Base-by-base conservation (phyloP, 2,329 filamentous ascomycete genomes). In the Cryphonectria parasitica region DNA sequence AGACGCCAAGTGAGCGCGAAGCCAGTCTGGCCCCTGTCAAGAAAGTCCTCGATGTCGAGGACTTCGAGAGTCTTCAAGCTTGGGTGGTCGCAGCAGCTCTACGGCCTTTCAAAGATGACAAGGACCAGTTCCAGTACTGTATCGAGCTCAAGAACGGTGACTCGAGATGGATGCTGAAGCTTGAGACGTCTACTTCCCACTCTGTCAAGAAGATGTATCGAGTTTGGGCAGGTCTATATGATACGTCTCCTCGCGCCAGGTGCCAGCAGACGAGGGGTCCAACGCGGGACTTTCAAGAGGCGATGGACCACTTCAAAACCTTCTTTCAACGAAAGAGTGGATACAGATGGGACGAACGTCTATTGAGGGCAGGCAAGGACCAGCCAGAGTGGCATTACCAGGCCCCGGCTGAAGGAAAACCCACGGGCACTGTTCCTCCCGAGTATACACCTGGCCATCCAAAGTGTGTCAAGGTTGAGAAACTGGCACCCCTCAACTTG, bases 171-270 rank as follows among this genome's bases (percentile, higher is more conserved):
- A n/a, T 67, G 6, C 61, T 72, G n/a, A 36, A 94, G 90, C 83
- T 95, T 66, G 92, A 89, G 81, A 88, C 93, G 78, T 91, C 90
- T 6, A 84, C 88, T 71, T 81, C 84, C 15, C 79, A 81, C 19
- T 90, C 90, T 41, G 49, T 66, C 34, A 41, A 58, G 0, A 83
- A 82, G 71, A 84, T 87, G 0, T 94, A 93, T 80, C 86, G 85
- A 74, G 87, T 88, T 62, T 87, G 87, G 10, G 85, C 84, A 63
- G 87, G 87, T 68, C 83, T 82, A 74, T 83, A 82, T 75, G 82
- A 82, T 67, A 81, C 79, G 68, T 78, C 79, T 8, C 80, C 80
- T 70, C 19, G 19, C 2, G 22, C 41, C 8, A 31, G 34, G 3
- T 2, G 31, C 34, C 25, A 34, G 10, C 54, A 67, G 28, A 61